Conservation (phyloP, 140 eudicot species). For the Oenanthe javanica region DNA sequence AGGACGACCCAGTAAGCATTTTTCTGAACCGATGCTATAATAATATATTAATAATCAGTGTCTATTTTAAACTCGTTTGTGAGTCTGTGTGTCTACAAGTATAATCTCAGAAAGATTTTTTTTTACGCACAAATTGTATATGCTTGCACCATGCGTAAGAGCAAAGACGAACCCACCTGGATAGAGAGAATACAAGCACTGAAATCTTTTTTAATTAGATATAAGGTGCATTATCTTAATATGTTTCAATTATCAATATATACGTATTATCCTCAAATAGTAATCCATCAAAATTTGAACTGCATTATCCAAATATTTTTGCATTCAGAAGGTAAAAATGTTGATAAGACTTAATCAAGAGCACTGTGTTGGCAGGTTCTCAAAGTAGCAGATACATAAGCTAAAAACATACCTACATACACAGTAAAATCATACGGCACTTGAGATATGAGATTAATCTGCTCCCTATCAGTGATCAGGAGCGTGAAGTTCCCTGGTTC, state of each 20-base stretch:
- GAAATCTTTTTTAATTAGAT: neutral
- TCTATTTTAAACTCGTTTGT: neutral
- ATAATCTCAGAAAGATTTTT: neutral
- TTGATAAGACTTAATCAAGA: neutral
- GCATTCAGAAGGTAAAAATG: neutral
- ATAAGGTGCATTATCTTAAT: neutral
- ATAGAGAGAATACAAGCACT: neutral
- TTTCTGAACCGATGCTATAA: neutral
- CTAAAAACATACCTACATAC: conserved; percentile 42
- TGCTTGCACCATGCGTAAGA: neutral
- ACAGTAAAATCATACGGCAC: conserved; percentile 64
- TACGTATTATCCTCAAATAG: neutral
- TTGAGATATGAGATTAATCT: conserved; percentile 35
- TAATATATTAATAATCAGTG: too few species aligned
- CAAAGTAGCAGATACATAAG: neutral
- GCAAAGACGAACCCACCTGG: neutral
- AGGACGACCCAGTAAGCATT: neutral
- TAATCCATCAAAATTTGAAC: neutral
- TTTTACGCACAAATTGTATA: neutral
- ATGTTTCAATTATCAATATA: neutral
- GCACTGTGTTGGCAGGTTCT: neutral
- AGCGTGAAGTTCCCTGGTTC: conserved; percentile 78
- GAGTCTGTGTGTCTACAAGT: neutral
- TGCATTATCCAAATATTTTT: neutral
- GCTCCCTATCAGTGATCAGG: conserved; percentile 38